Base-by-base conservation (phyloP, 768 basidiomycete genomes). In the Grammothele lineata region DNA sequence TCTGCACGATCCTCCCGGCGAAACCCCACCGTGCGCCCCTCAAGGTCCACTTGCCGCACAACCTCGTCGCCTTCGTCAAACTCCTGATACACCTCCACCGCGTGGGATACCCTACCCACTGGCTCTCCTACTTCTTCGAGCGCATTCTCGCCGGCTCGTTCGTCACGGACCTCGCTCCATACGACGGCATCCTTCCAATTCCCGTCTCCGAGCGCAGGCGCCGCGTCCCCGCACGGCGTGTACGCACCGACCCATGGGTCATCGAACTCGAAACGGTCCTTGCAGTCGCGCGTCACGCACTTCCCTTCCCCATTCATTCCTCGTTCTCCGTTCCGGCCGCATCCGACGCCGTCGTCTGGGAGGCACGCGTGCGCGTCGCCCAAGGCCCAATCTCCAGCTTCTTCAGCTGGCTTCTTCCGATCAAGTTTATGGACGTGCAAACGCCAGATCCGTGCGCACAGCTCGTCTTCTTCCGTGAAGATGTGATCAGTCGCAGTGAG, bases 51-150 rank as follows among this genome's bases (percentile, higher is more conserved):
- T 52, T 60, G 30, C 62, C 67, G 21, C 66, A 66, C 56, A 67
- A 58, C 34, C 59, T 69, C 15, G 61, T 60, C 12, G 61, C 57
- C 7, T 67, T 68, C 51, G 35, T 68, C 34, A 39, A 53, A 6
- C 57, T 69, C 4, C 54, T 68, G 23, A 47, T 63, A 15, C 59
- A 64, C 45, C 61, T 68, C 21, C 55, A 59, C 34, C 51, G 57
- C 39, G 62, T 66, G 25, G 65, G 65, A 4, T 68, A 64, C 47
- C 68, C 67, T 9, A 51, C 48, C 19, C 68, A 66, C 48, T 68
- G 66, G 67, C 59, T 70, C 25, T 52, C 58, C 35, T 63, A 67
- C 19, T 64, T 61, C 48, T 24, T 50, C 21, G 25, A n/a, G n/a
- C 44, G 36, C n/a, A 41, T 66, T 9, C 48, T 68, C 6, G 46